These are phyloP conservation scores for Harrya chromipes DNA, from an alignment of 768 basidiomycete species.

Conservation along the genomic window DNA sequence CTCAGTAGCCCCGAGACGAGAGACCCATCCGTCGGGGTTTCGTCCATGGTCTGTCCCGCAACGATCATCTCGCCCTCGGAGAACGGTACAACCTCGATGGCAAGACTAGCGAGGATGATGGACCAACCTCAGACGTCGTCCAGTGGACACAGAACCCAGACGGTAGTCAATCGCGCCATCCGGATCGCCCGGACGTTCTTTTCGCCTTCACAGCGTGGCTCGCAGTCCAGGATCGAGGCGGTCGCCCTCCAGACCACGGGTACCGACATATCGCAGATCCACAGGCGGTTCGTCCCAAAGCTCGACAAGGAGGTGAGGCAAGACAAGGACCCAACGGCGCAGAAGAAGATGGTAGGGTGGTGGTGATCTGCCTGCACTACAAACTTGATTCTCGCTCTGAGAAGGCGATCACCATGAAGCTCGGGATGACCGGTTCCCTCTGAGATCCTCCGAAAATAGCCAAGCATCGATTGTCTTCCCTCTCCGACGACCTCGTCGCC, in stretches of 20 bases:
- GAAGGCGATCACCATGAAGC: background rate
- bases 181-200: background rate
- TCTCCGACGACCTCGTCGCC: background rate
- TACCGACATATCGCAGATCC: background rate
- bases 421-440: background rate
- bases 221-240: background rate
- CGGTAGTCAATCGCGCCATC: background rate
- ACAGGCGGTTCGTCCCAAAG: constrained; percentile 1
- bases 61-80: background rate
- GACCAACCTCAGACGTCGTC: background rate
- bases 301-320: constrained; percentile 1
- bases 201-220: background rate
- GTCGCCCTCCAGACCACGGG: background rate
- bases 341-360: constrained; percentile 1
- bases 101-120: background rate
- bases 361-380: background rate
- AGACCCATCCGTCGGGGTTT: background rate
- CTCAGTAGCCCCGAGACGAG: background rate
- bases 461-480: constrained; percentile 1
- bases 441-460: background rate
- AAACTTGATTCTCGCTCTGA: background rate
- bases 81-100: background rate
- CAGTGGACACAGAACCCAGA: background rate
- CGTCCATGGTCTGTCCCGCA: background rate
- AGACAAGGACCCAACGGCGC: background rate